These are phyloP conservation scores for Porcisia hertigi DNA, from an alignment of 208 protist species.

Conservation along the genomic window DNA sequence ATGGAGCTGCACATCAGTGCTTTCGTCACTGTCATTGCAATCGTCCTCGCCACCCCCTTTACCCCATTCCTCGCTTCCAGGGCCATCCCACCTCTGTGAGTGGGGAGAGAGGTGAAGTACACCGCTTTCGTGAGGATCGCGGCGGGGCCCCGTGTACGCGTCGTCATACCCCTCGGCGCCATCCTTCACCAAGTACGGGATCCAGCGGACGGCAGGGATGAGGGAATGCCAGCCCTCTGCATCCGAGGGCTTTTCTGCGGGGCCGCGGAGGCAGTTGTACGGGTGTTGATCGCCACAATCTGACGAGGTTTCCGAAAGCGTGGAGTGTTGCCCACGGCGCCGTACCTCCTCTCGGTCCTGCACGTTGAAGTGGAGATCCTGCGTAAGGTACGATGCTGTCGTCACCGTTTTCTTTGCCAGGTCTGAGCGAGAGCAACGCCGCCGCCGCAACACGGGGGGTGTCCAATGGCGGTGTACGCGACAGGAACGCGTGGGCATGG, in stretches of 20 bases:
- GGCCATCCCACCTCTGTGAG: neutral
- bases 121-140: neutral
- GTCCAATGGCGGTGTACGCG: neutral
- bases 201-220: conserved; percentile 3
- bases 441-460: neutral
- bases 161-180: neutral
- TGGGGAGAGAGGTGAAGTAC: neutral
- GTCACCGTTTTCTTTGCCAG: neutral
- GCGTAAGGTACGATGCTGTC: conserved; percentile 13
- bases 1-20: conserved; percentile 6
- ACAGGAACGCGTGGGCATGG: neutral
- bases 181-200: neutral
- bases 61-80: neutral
- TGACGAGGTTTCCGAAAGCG: neutral
- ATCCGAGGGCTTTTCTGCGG: neutral
- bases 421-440: neutral
- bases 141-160: neutral
- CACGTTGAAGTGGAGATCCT: conserved; percentile 17
- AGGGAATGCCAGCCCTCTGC: neutral
- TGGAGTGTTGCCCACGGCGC: neutral
- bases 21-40: neutral
- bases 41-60: neutral
- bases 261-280: neutral
- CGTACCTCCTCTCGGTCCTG: neutral
- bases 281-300: neutral